A percentile compares a stretch with the other conserved stretches of the same genome.
These are phyloP conservation scores for Trichosanthes truncata DNA, from an alignment of 306 rosid genomes.

Conservation along the genomic window DNA sequence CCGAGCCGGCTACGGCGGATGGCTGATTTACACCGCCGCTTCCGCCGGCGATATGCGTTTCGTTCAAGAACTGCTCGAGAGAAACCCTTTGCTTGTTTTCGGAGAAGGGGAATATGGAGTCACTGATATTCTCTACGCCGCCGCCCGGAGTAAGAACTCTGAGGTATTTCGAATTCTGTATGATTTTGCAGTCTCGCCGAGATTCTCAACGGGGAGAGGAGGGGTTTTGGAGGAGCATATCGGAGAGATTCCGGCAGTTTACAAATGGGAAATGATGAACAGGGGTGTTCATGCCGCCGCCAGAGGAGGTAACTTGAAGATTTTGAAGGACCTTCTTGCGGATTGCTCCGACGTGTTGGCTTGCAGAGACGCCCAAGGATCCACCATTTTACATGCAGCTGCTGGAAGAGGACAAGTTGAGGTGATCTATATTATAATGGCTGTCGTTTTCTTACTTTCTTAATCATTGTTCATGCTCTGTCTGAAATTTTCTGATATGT, in stretches of 20 bases:
- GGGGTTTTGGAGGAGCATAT: conserved; percentile 49
- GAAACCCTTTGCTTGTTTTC: conserved; percentile 56
- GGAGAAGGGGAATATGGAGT: conserved; percentile 74
- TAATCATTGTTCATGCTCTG: conserved; percentile 8
- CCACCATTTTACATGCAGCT: conserved; percentile 83
- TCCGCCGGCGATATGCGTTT: conserved; percentile 80
- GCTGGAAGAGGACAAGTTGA: conserved; percentile 88
- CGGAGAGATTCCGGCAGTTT: conserved; percentile 63
- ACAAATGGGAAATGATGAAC: conserved; percentile 77
- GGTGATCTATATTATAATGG: conserved; percentile 33
- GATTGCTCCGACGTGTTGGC: conserved; percentile 66
- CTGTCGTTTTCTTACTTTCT: neutral
- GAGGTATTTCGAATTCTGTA: conserved; percentile 50
- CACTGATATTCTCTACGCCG: conserved; percentile 66
- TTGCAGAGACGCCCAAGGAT: conserved; percentile 71
- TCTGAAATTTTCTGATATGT: neutral
- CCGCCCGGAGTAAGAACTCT: conserved; percentile 45
- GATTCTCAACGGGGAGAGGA: conserved; percentile 40
- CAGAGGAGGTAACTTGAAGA: conserved; percentile 74
- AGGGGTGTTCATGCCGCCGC: conserved; percentile 93
- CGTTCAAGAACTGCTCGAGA: conserved; percentile 39
- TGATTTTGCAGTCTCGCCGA: conserved; percentile 70
- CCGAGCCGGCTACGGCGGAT: conserved; percentile 81
- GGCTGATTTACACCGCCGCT: conserved; percentile 97
- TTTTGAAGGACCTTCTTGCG: conserved; percentile 62